Evolutionary conservation across 768 basidiomycete species (phyloP).

Genomic region (Amanita brunnescens): DNA sequence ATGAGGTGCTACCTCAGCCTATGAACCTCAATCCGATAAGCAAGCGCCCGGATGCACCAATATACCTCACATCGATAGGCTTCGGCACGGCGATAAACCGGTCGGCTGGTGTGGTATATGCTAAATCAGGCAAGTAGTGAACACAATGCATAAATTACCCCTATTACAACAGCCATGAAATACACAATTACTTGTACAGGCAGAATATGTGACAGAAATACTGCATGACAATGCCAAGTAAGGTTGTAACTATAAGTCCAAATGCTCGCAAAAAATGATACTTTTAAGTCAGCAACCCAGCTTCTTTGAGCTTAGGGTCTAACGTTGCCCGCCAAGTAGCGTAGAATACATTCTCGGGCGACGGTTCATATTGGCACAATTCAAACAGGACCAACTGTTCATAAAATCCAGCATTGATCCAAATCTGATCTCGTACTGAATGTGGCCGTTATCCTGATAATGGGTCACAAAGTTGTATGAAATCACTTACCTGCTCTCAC

Average conservation of each 20-base stretch:
- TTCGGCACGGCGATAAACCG: background rate
- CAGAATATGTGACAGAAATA: background rate
- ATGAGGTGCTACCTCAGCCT: background rate
- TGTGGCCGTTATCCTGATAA: background rate
- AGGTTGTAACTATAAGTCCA: background rate
- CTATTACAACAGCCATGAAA: background rate
- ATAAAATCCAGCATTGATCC: slow-evolving; percentile 72
- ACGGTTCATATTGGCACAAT: slow-evolving; percentile 60
- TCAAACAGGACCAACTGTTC: slow-evolving; percentile 73
- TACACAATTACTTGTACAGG: background rate
- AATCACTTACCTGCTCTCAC: slow-evolving; percentile 48
- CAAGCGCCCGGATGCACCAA: background rate
- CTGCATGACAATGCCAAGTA: background rate
- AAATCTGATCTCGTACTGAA: slow-evolving; percentile 66
- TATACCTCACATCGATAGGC: background rate
- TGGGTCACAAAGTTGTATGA: background rate
- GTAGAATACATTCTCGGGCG: slow-evolving; percentile 55
- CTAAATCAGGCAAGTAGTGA: slow-evolving; percentile 1
- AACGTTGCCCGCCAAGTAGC: slow-evolving; percentile 53
- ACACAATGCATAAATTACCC: background rate
- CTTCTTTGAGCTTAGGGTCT: slow-evolving; percentile 36
- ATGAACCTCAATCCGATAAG: background rate
- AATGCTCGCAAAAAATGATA: background rate
- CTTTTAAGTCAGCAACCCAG: slow-evolving; percentile 22
- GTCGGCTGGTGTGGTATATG: background rate